Evolutionary conservation across 2,329 filamentous ascomycete species (phyloP).

Genomic region (Aureobasidium sp.): DNA sequence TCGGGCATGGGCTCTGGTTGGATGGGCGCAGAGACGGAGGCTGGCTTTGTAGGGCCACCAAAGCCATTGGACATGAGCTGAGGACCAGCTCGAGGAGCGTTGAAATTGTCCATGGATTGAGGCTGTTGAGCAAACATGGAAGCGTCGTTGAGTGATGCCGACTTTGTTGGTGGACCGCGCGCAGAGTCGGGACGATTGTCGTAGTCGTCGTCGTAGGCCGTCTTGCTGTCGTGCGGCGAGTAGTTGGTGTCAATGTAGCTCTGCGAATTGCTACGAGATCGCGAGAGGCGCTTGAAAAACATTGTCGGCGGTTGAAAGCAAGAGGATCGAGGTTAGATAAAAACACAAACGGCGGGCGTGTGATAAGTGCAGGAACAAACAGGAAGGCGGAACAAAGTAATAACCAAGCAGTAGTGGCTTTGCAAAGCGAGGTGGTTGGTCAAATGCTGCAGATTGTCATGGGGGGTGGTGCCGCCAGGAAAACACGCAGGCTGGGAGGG

Average conservation of each 20-base stretch:
- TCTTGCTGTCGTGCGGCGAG: slow-evolving; percentile 34
- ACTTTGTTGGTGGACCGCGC: slow-evolving; percentile 26
- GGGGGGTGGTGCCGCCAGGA: not conserved
- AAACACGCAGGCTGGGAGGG: slow-evolving; percentile 9
- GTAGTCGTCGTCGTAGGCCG: slow-evolving; percentile 39
- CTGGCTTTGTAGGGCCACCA: slow-evolving; percentile 13
- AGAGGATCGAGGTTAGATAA: slow-evolving; percentile 18
- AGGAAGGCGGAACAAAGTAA: slow-evolving; percentile 4
- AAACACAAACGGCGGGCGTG: not conserved
- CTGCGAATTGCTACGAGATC: slow-evolving; percentile 40
- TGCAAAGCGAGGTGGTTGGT: slow-evolving; percentile 11
- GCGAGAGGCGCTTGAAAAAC: slow-evolving; percentile 44
- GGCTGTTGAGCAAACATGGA: slow-evolving; percentile 36
- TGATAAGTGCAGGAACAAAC: slow-evolving; percentile 1
- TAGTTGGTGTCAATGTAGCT: slow-evolving; percentile 44
- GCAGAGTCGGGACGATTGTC: slow-evolving; percentile 33
- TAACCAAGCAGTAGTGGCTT: slow-evolving; percentile 13
- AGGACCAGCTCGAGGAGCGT: slow-evolving; percentile 11
- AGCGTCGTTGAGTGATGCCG: slow-evolving; percentile 19
- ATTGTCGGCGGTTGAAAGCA: slow-evolving; percentile 21
- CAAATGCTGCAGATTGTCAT: not conserved
- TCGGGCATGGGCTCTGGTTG: slow-evolving; percentile 41
- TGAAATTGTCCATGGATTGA: slow-evolving; percentile 15
- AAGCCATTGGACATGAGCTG: slow-evolving; percentile 21
- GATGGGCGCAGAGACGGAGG: not conserved